Evolutionary conservation across 2,329 filamentous ascomycete species (phyloP).

Genomic region (Geosmithia putterillii): DNA sequence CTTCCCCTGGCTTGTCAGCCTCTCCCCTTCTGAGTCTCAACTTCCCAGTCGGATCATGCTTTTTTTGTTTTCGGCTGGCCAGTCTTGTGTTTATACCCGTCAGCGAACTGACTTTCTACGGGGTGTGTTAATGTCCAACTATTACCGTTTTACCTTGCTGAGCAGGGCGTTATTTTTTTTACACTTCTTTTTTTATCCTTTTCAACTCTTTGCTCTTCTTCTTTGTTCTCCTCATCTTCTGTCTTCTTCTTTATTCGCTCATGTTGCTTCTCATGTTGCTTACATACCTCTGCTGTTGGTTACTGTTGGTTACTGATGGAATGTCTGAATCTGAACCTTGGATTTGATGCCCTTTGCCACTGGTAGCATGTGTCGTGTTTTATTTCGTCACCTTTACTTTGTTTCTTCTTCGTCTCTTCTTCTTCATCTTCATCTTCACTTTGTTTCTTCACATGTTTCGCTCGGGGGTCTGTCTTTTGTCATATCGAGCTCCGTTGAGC

Average conservation of each 20-base stretch:
- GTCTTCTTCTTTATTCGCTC: background rate
- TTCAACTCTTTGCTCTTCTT: constrained; percentile 2
- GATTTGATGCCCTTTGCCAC: no score
- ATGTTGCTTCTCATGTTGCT: no score
- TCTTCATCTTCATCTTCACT: background rate
- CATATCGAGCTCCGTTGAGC: background rate
- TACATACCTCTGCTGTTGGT: no score
- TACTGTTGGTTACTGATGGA: no score
- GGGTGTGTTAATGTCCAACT: no score
- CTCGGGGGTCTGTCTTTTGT: background rate
- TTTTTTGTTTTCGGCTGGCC: no score
- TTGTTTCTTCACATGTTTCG: background rate
- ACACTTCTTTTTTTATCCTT: constrained; percentile 6
- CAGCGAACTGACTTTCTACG: no score
- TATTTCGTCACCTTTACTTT: background rate
- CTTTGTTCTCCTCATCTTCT: background rate
- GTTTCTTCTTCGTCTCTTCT: background rate
- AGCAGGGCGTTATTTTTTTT: constrained; percentile 7
- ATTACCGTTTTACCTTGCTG: no score
- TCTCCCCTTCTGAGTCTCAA: background rate
- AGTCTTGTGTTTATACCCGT: no score
- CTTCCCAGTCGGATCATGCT: no score
- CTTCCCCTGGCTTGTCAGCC: background rate
- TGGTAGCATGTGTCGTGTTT: no score
- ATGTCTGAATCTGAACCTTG: no score